A percentile compares a stretch with the other conserved stretches of the same genome.
phyloP scores from a whole-genome alignment of 768 basidiomycete species.

The Russula sp. region DNA sequence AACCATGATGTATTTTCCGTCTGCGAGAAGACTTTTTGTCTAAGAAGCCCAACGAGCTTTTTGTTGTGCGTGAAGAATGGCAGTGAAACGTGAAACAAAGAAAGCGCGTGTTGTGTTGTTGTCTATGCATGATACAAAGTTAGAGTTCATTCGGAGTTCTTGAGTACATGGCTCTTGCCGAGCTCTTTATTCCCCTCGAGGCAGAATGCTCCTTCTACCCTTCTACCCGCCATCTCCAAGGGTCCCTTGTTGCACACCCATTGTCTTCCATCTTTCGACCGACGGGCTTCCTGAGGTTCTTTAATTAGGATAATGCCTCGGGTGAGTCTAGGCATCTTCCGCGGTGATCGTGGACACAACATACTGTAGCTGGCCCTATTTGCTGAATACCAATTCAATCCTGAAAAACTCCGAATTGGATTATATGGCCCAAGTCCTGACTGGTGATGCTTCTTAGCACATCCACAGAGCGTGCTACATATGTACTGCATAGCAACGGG shows the following conservation, averaged over 20 bases:
- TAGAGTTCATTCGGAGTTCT: conserved; percentile 20
- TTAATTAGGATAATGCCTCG: not conserved
- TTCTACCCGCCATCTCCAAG: not conserved
- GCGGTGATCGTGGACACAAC: not conserved
- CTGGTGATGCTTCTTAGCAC: not conserved
- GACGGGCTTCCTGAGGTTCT: not conserved
- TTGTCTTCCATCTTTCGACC: no score
- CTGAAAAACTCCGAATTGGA: no score
- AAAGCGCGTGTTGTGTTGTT: not conserved
- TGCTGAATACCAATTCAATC: no score
- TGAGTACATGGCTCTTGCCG: not conserved
- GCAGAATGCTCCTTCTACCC: not conserved
- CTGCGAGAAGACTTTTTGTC: not conserved
- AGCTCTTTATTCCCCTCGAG: not conserved
- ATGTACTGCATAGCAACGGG: conserved; percentile 4
- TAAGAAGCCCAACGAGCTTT: conserved; percentile 2
- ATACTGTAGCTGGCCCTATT: not conserved
- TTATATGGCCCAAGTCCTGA: not conserved
- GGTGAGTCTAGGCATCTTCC: not conserved
- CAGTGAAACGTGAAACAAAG: not conserved
- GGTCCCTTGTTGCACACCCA: not conserved
- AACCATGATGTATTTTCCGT: conserved; percentile 15
- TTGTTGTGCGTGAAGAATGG: not conserved
- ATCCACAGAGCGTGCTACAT: not conserved
- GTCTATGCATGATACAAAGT: conserved; percentile 15